Conservation (phyloP, 78 protist species). For the Dictyostelium firmibasis region DNA sequence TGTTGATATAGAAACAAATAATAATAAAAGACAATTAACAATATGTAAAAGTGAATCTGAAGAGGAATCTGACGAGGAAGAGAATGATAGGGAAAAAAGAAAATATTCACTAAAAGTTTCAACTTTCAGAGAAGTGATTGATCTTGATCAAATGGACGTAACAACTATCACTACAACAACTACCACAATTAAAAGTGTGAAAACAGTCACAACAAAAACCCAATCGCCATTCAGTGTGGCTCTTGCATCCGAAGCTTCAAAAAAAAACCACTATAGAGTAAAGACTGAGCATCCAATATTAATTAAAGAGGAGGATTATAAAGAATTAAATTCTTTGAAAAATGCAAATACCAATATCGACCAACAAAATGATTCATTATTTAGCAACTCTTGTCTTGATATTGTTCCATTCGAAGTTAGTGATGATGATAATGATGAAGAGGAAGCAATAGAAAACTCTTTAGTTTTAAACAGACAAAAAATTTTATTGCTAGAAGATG, state of each 20-base stretch:
- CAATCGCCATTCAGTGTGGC: not conserved
- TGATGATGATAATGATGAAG: conserved; percentile 5
- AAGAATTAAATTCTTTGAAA: not conserved
- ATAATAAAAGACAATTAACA: not conserved
- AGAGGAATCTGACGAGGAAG: not conserved
- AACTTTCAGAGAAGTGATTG: not conserved
- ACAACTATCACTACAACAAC: conserved; percentile 20
- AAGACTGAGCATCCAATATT: not conserved
- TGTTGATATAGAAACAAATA: not conserved
- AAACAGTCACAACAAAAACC: not conserved
- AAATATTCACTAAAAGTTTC: not conserved
- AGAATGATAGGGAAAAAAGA: not conserved
- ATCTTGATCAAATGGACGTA: not conserved
- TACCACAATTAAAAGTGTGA: not conserved
- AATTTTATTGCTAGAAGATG: not conserved
- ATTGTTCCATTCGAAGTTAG: conserved; percentile 11
- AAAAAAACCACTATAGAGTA: not conserved
- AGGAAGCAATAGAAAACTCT: not conserved
- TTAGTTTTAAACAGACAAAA: not conserved
- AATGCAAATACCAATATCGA: not conserved
- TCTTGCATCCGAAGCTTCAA: not conserved
- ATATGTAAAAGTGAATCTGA: not conserved
- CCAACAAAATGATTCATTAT: not conserved
- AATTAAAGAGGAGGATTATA: conserved; percentile 30
- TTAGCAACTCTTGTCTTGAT: not conserved